phyloP scores from a whole-genome alignment of 2,329 filamentous ascomycete genomes.

The Alternaria longipes region DNA sequence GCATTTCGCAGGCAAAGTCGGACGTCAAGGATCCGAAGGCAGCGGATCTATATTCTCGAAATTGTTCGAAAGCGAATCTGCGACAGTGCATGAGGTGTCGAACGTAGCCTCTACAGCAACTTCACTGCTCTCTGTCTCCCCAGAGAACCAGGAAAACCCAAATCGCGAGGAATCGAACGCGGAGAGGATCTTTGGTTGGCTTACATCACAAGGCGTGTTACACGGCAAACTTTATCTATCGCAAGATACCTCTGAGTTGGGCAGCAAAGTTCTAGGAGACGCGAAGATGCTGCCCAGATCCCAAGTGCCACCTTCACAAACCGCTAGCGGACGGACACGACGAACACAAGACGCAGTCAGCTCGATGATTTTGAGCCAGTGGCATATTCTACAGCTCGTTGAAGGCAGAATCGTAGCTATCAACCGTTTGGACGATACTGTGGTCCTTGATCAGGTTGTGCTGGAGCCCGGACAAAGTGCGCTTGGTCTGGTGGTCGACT shows the following conservation, averaged over 20 bases:
- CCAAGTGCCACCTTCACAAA: slow-evolving; percentile 75
- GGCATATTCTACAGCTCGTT: slow-evolving; percentile 87
- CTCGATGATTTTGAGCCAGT: slow-evolving; percentile 87
- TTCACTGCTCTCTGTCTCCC: slow-evolving; percentile 78
- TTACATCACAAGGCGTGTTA: slow-evolving; percentile 85
- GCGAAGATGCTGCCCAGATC: slow-evolving; percentile 79
- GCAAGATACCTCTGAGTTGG: slow-evolving; percentile 70
- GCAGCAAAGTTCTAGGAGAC: slow-evolving; percentile 78
- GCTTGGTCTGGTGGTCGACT: slow-evolving; percentile 86
- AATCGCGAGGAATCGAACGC: slow-evolving; percentile 63
- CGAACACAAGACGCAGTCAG: slow-evolving; percentile 76
- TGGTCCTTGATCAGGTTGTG: slow-evolving; percentile 88
- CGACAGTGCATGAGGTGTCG: slow-evolving; percentile 76
- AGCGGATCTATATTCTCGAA: slow-evolving; percentile 85
- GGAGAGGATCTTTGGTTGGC: slow-evolving; percentile 88
- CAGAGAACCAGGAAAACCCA: slow-evolving; percentile 67
- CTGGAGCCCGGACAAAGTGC: slow-evolving; percentile 80
- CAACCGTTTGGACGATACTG: slow-evolving; percentile 84
- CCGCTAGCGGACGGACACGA: slow-evolving; percentile 70
- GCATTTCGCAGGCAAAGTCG: slow-evolving; percentile 82
- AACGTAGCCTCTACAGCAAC: slow-evolving; percentile 66
- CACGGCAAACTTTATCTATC: slow-evolving; percentile 79
- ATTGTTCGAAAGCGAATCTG: slow-evolving; percentile 87
- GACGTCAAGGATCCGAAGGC: slow-evolving; percentile 76
- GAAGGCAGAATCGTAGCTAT: slow-evolving; percentile 84